Evolutionary conservation across 1,139 yeast genomes (phyloP).

Genomic region (Candida buenavistaensis): DNA sequence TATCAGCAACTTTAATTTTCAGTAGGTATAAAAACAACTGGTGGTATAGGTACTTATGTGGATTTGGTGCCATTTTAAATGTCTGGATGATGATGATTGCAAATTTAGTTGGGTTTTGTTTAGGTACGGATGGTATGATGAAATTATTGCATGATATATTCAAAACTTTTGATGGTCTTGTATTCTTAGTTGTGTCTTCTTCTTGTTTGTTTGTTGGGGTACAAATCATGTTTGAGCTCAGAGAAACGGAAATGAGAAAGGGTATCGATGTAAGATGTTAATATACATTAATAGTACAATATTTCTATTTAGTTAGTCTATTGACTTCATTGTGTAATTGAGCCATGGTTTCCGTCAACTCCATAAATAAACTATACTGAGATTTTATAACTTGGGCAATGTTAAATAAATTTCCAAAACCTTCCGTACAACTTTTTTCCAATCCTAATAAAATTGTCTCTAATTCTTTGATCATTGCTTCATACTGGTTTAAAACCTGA

Average conservation of each 20-base stretch:
- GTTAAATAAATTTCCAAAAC: constrained; percentile 53
- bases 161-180: constrained; percentile 70
- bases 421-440: constrained; percentile 47
- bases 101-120: constrained; percentile 89
- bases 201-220: constrained; percentile 74
- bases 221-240: constrained; percentile 92
- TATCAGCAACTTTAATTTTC: constrained; percentile 54
- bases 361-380: constrained; percentile 86
- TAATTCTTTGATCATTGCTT: constrained; percentile 71
- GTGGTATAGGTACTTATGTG: constrained; percentile 84
- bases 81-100: constrained; percentile 99
- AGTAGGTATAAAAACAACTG: constrained; percentile 45
- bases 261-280: constrained; percentile 79
- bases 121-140: constrained; percentile 83
- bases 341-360: constrained; percentile 85
- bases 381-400: constrained; percentile 71
- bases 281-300: constrained; percentile 2
- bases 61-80: constrained; percentile 81
- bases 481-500: constrained; percentile 66
- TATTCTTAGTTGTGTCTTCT: constrained; percentile 66
- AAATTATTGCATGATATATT: constrained; percentile 70
- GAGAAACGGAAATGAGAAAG: constrained; percentile 80
- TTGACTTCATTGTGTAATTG: constrained; percentile 71
- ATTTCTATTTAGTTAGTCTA: constrained; percentile 17
- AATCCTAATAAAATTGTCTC: constrained; percentile 48